Evolutionary conservation across 2,329 filamentous ascomycete genomes (phyloP), one percentile per base, ranked within the genome.

Genomic region (Colletotrichum magnum): DNA sequence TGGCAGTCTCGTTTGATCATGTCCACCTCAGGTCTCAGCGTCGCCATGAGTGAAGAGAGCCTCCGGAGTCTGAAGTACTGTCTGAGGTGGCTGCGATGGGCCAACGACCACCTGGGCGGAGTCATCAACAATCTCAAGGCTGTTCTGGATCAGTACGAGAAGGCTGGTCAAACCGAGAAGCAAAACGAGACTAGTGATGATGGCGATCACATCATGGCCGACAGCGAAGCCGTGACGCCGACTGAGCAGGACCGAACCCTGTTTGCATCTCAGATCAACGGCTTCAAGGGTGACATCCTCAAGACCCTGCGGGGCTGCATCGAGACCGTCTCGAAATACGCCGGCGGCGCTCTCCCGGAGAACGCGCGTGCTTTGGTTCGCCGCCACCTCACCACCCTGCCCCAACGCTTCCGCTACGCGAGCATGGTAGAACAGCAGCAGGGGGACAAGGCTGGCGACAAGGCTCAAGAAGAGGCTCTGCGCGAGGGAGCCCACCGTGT

Each of bases 11-110:
- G 94, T 15, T 84, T 98, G 18, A 93, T 97, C 73, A 93, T 97
- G 78, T 95, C 94, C 5, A 98, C 95, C 0, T 97, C 94, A 0
- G 95, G 94, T 0, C 87, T 98, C 1, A 94, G 94, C 72, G 92
- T 97, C 16, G 94, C 96, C 1, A 94, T 99, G 87, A 97, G 93
- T 75, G 92, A 97, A 18, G 92, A 96, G 75, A 97, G 94, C 24
- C 83, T 98, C 9, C 89, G 91, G 59, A 96, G 92, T 70, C 83
- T 99, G 50, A 94, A 93, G 74, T 95, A 94, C 75, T 98, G 95
- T 72, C 83, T 98, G 2, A 87, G 88, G 26, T 93, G 94, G 86
- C 84, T 98, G 54, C 88, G 91, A 28, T 92, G 91, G 87, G 94
- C 94, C 2, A 97, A 97, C 70, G 90, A 89, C 6, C 93, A 94